Conservation (phyloP, 1,139 yeast genomes). For the Geotrichum phurueaensis region DNA sequence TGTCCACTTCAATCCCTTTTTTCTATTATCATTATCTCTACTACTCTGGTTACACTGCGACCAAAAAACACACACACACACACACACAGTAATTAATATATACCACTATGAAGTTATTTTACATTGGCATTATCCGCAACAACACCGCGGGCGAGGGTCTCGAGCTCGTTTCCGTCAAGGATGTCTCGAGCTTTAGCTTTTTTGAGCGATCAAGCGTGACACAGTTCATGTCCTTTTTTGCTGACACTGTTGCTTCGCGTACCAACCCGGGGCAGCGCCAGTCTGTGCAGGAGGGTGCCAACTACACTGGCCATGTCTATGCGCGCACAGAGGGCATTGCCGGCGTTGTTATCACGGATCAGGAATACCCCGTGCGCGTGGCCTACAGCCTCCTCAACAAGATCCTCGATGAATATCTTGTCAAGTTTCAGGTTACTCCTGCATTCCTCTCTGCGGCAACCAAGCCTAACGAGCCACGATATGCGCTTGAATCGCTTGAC, state of each 20-base stretch:
- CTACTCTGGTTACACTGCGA: background rate
- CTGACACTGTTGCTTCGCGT: constrained; percentile 84
- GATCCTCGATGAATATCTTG: constrained; percentile 80
- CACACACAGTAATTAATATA: background rate
- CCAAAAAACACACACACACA: background rate
- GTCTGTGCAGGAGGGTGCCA: constrained; percentile 78
- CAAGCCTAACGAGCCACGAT: constrained; percentile 39
- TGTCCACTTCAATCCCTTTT: background rate
- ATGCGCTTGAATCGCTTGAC: constrained; percentile 53
- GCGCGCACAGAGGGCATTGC: constrained; percentile 86
- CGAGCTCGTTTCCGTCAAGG: constrained; percentile 76
- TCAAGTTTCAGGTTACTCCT: constrained; percentile 68
- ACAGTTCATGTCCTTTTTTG: constrained; percentile 92
- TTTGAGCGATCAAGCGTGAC: constrained; percentile 58
- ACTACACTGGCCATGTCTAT: constrained; percentile 74
- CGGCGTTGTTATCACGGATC: constrained; percentile 90
- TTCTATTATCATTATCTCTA: background rate
- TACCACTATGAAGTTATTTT: constrained; percentile 73
- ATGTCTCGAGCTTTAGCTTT: constrained; percentile 78
- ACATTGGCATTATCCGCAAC: constrained; percentile 78
- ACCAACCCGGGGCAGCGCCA: constrained; percentile 89
- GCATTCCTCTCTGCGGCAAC: constrained; percentile 50
- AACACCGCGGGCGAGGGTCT: constrained; percentile 54
- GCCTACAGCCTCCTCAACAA: constrained; percentile 91
- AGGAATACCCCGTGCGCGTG: constrained; percentile 96